phyloP scores from a whole-genome alignment of 2,329 filamentous ascomycete genomes.

The Curvularia verruculosa region DNA sequence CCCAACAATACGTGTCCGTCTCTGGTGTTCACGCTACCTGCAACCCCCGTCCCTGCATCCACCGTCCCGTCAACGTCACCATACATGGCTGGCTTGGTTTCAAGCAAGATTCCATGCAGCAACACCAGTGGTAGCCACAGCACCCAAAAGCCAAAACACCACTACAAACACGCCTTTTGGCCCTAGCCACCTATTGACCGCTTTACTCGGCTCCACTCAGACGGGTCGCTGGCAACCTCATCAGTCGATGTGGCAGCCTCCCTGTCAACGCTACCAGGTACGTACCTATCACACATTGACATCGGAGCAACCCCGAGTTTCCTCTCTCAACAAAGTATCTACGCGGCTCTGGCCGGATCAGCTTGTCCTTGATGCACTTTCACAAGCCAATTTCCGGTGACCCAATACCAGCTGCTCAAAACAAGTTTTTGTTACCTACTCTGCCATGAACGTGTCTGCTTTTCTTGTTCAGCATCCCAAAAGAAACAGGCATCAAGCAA shows the following conservation, averaged over 20 bases:
- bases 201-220: not conserved
- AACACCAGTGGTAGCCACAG: not conserved
- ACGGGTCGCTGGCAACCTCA: not conserved
- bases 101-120: conserved; percentile 8
- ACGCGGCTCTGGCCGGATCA: not conserved
- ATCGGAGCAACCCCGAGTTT: not conserved
- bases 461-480: not conserved
- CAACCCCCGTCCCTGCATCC: conserved; percentile 9
- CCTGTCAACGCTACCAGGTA: not conserved
- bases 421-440: not conserved
- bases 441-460: not conserved
- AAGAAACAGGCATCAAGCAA: too few species aligned
- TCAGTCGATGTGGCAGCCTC: too few species aligned
- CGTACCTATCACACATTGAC: not conserved
- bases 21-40: conserved; percentile 1
- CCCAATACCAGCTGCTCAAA: not conserved
- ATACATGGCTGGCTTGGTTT: conserved; percentile 6
- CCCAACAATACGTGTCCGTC: conserved; percentile 12
- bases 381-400: not conserved
- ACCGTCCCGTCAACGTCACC: conserved; percentile 10
- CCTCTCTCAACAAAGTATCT: not conserved
- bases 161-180: not conserved
- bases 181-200: not conserved
- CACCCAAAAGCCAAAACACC: not conserved
- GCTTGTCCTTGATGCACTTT: not conserved